Percentiles rank a stretch among this genome's conserved stretches.
Conservation (phyloP, 2,329 filamentous ascomycete genomes). For the Epichloe coenophiala region DNA sequence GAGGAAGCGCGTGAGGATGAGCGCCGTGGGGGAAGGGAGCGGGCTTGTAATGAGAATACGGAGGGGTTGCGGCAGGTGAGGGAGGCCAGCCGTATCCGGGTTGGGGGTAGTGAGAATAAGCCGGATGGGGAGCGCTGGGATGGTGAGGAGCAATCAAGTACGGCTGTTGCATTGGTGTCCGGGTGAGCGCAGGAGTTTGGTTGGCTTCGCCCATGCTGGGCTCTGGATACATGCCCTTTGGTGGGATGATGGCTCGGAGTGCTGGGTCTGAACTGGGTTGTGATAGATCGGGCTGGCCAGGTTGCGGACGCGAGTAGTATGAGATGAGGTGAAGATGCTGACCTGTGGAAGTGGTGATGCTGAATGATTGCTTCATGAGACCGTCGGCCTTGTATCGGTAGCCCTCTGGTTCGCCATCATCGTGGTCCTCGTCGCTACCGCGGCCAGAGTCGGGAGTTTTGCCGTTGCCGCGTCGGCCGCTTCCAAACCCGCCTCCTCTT, state of each 20-base stretch:
- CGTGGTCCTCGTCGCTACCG: constrained; percentile 73
- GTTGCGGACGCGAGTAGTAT: constrained; percentile 77
- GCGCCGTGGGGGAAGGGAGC: constrained; percentile 20
- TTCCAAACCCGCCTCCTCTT: constrained; percentile 64
- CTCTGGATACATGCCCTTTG: constrained; percentile 95
- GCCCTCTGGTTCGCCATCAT: constrained; percentile 74
- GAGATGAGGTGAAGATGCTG: constrained; percentile 96
- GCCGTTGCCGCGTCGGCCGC: constrained; percentile 41
- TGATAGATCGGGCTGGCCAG: constrained; percentile 56
- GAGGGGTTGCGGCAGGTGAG: constrained; percentile 41
- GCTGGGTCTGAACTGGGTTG: constrained; percentile 72
- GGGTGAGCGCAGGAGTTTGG: constrained; percentile 67
- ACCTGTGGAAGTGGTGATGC: constrained; percentile 78
- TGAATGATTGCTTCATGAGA: constrained; percentile 99
- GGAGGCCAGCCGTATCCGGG: constrained; percentile 39
- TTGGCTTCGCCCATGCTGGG: constrained; percentile 80
- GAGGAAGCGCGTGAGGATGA: constrained; percentile 14
- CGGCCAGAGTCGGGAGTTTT: constrained; percentile 76
- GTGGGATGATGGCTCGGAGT: constrained; percentile 69
- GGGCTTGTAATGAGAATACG: constrained; percentile 32
- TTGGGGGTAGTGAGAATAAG: constrained; percentile 28
- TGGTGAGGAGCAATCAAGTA: constrained; percentile 24
- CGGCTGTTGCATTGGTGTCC: constrained; percentile 49
- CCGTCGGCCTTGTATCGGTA: constrained; percentile 94
- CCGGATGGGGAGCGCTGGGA: constrained; percentile 16